phyloP scores from a whole-genome alignment of 2,329 filamentous ascomycete species.

The Monosporascus sp. region DNA sequence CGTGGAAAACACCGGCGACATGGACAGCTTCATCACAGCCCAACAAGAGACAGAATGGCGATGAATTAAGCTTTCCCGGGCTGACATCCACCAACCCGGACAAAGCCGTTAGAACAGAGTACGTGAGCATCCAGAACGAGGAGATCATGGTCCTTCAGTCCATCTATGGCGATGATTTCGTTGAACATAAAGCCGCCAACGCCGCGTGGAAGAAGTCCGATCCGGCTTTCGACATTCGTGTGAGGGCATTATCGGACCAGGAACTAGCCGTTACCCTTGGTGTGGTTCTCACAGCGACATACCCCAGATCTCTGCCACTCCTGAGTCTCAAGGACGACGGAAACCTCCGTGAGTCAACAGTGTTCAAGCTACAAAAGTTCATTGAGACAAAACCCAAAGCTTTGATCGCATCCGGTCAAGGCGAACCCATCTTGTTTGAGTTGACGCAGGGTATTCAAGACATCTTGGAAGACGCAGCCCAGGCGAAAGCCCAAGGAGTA shows the following conservation, averaged over 20 bases:
- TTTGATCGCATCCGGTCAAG: slow-evolving; percentile 47
- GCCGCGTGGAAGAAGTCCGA: slow-evolving; percentile 90
- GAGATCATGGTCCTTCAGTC: slow-evolving; percentile 81
- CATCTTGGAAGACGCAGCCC: slow-evolving; percentile 81
- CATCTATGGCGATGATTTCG: slow-evolving; percentile 86
- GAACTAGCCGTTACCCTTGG: slow-evolving; percentile 67
- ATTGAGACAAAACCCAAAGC: slow-evolving; percentile 54
- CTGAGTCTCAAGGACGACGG: slow-evolving; percentile 62
- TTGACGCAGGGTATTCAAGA: slow-evolving; percentile 66
- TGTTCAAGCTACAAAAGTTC: slow-evolving; percentile 63
- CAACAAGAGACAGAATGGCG: slow-evolving; percentile 31
- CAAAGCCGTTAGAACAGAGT: slow-evolving; percentile 51
- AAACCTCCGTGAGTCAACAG: slow-evolving; percentile 63
- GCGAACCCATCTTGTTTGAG: slow-evolving; percentile 55
- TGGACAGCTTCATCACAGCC: slow-evolving; percentile 44
- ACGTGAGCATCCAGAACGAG: slow-evolving; percentile 80
- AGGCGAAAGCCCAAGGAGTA: slow-evolving; percentile 67
- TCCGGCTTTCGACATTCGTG: slow-evolving; percentile 72
- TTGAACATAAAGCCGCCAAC: slow-evolving; percentile 63
- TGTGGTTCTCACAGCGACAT: slow-evolving; percentile 82
- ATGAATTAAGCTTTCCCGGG: slow-evolving; percentile 48
- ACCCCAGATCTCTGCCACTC: slow-evolving; percentile 77
- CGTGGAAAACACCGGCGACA: slow-evolving; percentile 43
- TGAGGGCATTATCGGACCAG: slow-evolving; percentile 69
- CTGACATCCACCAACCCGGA: slow-evolving; percentile 40